These are phyloP conservation scores for Cladobotryum mycophilum DNA, from an alignment of 2,329 filamentous ascomycete genomes.

Conservation along the genomic window DNA sequence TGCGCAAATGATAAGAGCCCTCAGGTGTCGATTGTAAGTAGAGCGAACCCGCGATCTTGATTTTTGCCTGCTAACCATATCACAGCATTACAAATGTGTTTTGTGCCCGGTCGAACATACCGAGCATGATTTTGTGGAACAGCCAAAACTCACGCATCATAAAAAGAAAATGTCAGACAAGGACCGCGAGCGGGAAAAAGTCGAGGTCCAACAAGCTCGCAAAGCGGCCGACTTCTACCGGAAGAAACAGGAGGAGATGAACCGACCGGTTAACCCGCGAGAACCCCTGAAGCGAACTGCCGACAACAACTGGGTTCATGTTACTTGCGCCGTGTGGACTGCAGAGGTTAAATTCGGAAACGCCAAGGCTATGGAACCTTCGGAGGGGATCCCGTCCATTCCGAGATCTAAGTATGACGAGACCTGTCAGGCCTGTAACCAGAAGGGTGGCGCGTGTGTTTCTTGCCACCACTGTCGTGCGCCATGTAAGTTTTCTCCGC, in stretches of 20 bases:
- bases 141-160: constrained; percentile 41
- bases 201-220: constrained; percentile 77
- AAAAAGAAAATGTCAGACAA: constrained; percentile 90
- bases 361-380: constrained; percentile 72
- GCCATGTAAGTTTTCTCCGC: constrained; percentile 32
- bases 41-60: not conserved
- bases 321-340: constrained; percentile 86
- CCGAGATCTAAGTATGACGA: constrained; percentile 66
- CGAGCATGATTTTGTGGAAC: constrained; percentile 77
- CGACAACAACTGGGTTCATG: constrained; percentile 98
- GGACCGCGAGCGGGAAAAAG: constrained; percentile 78
- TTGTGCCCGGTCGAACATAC: constrained; percentile 80
- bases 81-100: constrained; percentile 80
- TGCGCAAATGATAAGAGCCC: constrained; percentile 91
- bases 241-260: constrained; percentile 74
- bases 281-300: constrained; percentile 90
- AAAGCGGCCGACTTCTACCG: constrained; percentile 77
- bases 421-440: constrained; percentile 77
- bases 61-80: constrained; percentile 18
- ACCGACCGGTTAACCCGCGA: constrained; percentile 75
- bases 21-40: constrained; percentile 77
- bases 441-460: constrained; percentile 69
- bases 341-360: constrained; percentile 90
- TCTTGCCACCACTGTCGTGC: constrained; percentile 68
- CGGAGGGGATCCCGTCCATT: constrained; percentile 85